These are phyloP conservation scores for Geotrichum cucujoidarum DNA, from an alignment of 1,139 yeast species.

Conservation along the genomic window DNA sequence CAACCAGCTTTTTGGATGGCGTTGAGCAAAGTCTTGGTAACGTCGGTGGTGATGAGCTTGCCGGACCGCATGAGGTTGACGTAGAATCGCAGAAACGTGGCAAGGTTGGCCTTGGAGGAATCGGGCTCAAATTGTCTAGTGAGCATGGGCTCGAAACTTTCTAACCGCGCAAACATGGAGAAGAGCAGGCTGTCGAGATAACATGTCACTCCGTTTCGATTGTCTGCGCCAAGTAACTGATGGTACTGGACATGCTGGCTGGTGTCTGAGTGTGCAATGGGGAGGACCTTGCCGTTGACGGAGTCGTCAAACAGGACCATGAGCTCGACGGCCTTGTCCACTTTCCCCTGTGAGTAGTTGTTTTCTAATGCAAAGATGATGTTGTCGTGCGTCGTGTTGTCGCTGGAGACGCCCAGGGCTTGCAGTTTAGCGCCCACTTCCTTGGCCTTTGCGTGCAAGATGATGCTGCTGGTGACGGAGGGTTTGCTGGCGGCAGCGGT, in stretches of 20 bases:
- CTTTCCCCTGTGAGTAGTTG: conserved; percentile 35
- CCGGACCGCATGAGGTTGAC: conserved; percentile 66
- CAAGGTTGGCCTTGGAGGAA: conserved; percentile 32
- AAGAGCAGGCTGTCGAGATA: conserved; percentile 66
- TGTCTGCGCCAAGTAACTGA: conserved; percentile 58
- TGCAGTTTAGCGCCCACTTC: neutral
- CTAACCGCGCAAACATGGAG: conserved; percentile 67
- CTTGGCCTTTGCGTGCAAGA: neutral
- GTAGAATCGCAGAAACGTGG: conserved; percentile 56
- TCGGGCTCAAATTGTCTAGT: conserved; percentile 40
- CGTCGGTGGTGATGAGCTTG: conserved; percentile 55
- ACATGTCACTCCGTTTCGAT: conserved; percentile 70
- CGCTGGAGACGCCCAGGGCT: conserved; percentile 7
- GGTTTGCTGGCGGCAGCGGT: too few species aligned
- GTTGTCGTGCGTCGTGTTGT: conserved; percentile 12
- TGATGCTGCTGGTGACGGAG: too few species aligned
- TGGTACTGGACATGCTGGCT: conserved; percentile 19
- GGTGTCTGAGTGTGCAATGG: conserved; percentile 23
- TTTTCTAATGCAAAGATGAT: conserved; percentile 29
- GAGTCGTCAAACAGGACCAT: conserved; percentile 34
- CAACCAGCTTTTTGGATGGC: conserved; percentile 37
- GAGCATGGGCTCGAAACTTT: conserved; percentile 63
- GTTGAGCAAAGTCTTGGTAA: conserved; percentile 44
- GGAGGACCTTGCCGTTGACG: conserved; percentile 32
- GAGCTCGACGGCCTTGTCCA: conserved; percentile 34